Base-by-base conservation (phyloP, 2,329 filamentous ascomycete genomes). In the Ophiocordyceps australis region DNA sequence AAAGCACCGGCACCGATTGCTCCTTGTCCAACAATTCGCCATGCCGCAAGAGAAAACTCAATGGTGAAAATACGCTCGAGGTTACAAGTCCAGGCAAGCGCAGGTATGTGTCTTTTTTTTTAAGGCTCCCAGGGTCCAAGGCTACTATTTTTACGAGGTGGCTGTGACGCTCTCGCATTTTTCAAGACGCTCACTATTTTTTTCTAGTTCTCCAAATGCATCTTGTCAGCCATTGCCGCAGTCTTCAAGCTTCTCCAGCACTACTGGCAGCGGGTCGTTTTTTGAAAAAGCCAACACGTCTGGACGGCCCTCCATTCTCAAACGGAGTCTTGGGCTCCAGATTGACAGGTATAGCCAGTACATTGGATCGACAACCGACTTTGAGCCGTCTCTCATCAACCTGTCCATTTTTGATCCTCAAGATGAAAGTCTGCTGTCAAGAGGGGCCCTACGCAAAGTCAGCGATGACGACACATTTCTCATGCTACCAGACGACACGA, bases 371-470 rank as follows among this genome's bases (percentile, higher is more conserved):
- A 86, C 78, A 26, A 83, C 79, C 26, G 77, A 83, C 39, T 81
- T 85, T 43, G 80, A 89, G 45, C 76, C 78, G 11, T 74, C 74
- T n/a, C 60, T 89, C 28, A 80, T 86, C 49, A 78, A 80, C 38
- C 61, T 86, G 14, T 83, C 78, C 14, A 63, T 72, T 5, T 85
- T 85, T 47, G 77, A 86, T 50, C 74, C 73, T 17, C 74, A 78
- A 44, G 78, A 85, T 55, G 79, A 86, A 52, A 83, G 75, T 41
- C 65, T 77, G 14, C 61, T 81, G 30, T 66, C 76, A 20, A 58
- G 70, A 37, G 71, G 70, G 17, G 71, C 64, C 5, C 62, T 86
- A 30, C 65, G 80, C 40, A 77, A 78, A 48, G 79, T 86, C 36
- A 78, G 75, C 51, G 69, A 77, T 31, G 50, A 67, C 48, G 77